Evolutionary conservation across 1,139 yeast species (phyloP), one percentile per base, ranked within the genome.

Genomic region (Scheffersomyces segobiensis): DNA sequence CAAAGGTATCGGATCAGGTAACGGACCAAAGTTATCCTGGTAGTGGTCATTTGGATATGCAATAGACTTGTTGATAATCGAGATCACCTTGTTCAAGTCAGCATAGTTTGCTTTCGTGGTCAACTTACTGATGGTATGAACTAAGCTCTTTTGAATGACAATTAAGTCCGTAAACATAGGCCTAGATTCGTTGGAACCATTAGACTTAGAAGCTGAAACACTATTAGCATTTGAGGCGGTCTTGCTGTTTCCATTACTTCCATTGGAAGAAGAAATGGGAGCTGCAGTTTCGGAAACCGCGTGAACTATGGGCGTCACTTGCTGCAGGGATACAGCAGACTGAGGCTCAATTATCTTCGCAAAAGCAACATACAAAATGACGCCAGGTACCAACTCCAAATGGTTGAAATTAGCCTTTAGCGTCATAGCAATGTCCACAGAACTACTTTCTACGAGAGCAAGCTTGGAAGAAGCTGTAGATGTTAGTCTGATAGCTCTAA

Each of bases 321-420:
- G 53, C 47, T 50, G 32, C 12, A 50, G 55, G 20, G 58, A 48
- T 17, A 51, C 48, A 5, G 42, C 52, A 6, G 55, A 42, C 39
- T 70, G 59, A 48, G 55, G 57, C 1, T 75, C 79, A 49, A 81
- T 71, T 46, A 88, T 78, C 66, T 85, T 86, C 3, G 92, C 93
- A 78, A 88, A 89, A 0, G 89, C 88, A 53, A 87, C 87, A 56
- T 84, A 79, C 68, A 91, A 82, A 39, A 84, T 80, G 52, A 81
- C 78, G 0, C 97, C 97, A 0, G 93, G 89, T 60, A 87, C 84
- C 50, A 95, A 79, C 69, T 93, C 98, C 65, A 88, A 86, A 62
- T 93, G 96, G 67, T 89, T 90, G 67, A 93, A 83, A 54, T 81
- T 85, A 5, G 90, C 89, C 67, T 88, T 88, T 54, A 97, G 91